phyloP scores from a whole-genome alignment of 768 basidiomycete species.

The Psilocybe cyanescens region DNA sequence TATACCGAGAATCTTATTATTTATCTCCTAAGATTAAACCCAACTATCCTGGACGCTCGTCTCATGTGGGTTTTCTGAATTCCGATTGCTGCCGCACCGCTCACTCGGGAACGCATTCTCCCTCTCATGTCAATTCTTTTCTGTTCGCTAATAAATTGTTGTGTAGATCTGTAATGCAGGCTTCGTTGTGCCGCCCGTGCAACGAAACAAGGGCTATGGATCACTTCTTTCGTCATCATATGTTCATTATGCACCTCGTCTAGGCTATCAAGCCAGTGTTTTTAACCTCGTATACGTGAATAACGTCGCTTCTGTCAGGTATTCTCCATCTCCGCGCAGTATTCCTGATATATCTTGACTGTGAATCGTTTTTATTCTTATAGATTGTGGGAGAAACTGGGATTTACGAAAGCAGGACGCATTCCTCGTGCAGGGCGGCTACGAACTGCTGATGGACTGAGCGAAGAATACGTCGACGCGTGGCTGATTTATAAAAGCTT shows the following conservation, averaged over 20 bases:
- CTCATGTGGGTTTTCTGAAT: constrained; percentile 63
- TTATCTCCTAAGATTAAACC: constrained; percentile 60
- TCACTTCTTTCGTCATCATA: constrained; percentile 75
- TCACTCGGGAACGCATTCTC: constrained; percentile 19
- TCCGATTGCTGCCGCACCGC: not conserved
- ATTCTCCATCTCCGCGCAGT: constrained; percentile 12
- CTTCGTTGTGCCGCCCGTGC: constrained; percentile 72
- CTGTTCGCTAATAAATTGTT: not conserved
- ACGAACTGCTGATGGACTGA: constrained; percentile 62
- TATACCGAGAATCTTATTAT: constrained; percentile 5
- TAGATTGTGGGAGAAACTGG: constrained; percentile 82
- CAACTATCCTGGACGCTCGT: constrained; percentile 89
- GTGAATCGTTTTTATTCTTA: not conserved
- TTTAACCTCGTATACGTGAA: constrained; percentile 93
- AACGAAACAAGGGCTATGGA: constrained; percentile 72
- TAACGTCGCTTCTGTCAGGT: constrained; percentile 77
- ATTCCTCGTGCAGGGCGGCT: constrained; percentile 81
- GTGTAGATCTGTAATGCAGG: constrained; percentile 86
- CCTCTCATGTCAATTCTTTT: constrained; percentile 13
- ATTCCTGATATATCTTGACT: not conserved
- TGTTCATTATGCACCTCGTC: constrained; percentile 76
- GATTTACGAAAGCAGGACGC: constrained; percentile 77
- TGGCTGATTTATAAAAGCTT: constrained; percentile 82
- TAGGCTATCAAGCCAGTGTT: constrained; percentile 80
- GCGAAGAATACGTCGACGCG: constrained; percentile 90